phyloP scores from a whole-genome alignment of 805 yeast genomes.

The Schwanniomyces yamadae region DNA sequence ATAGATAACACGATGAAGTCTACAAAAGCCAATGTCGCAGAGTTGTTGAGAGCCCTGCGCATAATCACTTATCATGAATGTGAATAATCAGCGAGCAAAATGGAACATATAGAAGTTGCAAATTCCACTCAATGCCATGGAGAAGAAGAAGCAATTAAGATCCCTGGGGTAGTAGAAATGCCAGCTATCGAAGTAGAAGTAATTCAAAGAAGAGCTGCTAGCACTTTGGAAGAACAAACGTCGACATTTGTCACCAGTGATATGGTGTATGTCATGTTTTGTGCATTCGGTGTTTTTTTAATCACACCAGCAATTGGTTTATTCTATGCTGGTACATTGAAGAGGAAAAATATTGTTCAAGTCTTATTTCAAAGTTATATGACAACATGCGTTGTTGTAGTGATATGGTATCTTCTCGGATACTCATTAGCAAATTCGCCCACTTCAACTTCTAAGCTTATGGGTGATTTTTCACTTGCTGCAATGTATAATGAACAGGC shows the following conservation, averaged over 20 bases:
- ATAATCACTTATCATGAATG: no score
- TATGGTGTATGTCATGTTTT: slow-evolving; percentile 49
- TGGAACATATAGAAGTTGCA: no score
- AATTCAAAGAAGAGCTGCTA: background rate
- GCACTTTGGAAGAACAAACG: slow-evolving; percentile 12
- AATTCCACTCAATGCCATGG: background rate
- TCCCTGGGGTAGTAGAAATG: background rate
- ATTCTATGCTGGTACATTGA: slow-evolving; percentile 44
- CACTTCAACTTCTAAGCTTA: slow-evolving; percentile 21
- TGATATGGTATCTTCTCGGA: slow-evolving; percentile 47
- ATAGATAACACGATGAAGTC: no score
- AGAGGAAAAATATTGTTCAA: slow-evolving; percentile 43
- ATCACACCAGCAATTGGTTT: slow-evolving; percentile 48
- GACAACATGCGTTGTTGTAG: slow-evolving; percentile 37
- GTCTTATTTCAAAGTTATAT: slow-evolving; percentile 44
- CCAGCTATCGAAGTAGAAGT: background rate
- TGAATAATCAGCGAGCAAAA: no score
- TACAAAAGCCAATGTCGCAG: no score
- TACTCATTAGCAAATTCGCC: slow-evolving; percentile 44
- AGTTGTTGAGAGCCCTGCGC: no score
- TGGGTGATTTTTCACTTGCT: slow-evolving; percentile 40
- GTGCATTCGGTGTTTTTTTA: slow-evolving; percentile 48
- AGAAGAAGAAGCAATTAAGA: background rate
- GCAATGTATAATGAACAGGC: slow-evolving; percentile 41
- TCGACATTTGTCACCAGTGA: slow-evolving; percentile 41